Percentiles rank a stretch among this genome's conserved stretches.
Conservation (phyloP, 2,329 filamentous ascomycete genomes). For the Zymoseptoria passerinii region DNA sequence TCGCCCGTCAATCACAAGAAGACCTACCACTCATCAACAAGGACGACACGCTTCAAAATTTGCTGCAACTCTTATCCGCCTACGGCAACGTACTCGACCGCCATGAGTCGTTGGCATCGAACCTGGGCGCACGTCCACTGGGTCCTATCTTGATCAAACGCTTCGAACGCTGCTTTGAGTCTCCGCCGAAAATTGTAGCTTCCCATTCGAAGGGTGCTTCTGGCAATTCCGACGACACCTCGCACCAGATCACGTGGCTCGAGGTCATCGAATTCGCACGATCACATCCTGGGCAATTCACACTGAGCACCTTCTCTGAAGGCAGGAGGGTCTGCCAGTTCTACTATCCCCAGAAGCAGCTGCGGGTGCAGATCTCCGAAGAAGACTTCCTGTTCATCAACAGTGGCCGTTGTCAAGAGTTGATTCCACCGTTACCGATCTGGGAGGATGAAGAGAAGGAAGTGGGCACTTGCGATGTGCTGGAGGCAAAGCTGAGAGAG, state of each 20-base stretch:
- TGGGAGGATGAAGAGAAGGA: conserved; percentile 83
- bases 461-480: conserved; percentile 70
- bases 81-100: conserved; percentile 80
- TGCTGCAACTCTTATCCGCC: conserved; percentile 63
- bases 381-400: conserved; percentile 81
- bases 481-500: conserved; percentile 68
- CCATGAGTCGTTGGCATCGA: conserved; percentile 79
- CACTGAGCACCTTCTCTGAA: conserved; percentile 59
- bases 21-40: conserved; percentile 55
- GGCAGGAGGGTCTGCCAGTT: conserved; percentile 71
- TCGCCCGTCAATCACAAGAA: conserved; percentile 53
- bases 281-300: conserved; percentile 69
- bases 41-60: conserved; percentile 64
- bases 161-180: conserved; percentile 79
- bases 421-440: conserved; percentile 72
- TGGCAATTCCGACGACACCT: conserved; percentile 35
- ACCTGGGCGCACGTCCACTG: conserved; percentile 72
- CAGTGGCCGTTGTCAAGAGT: conserved; percentile 72
- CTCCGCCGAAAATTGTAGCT: conserved; percentile 60
- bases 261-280: conserved; percentile 80
- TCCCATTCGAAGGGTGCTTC: conserved; percentile 37
- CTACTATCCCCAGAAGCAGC: conserved; percentile 59
- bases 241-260: conserved; percentile 61
- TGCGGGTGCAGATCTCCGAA: conserved; percentile 75
- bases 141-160: conserved; percentile 77